Evolutionary conservation across 768 basidiomycete genomes (phyloP).

Genomic region (Leucosporidium scottii): DNA sequence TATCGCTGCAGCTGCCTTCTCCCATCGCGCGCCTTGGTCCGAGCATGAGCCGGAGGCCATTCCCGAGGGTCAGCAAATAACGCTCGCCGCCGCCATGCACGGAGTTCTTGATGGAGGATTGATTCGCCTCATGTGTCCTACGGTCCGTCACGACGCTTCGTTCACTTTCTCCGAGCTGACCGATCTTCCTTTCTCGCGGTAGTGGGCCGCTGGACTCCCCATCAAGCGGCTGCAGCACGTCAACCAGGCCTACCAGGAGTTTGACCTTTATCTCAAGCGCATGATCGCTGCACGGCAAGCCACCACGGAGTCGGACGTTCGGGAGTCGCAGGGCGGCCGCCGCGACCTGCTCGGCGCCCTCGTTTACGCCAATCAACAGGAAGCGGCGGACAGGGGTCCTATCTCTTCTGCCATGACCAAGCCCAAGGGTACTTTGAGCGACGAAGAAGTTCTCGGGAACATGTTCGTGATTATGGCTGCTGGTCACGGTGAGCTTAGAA

Average conservation of each 20-base stretch:
- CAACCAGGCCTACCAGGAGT: neutral
- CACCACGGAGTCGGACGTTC: neutral
- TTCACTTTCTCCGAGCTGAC: neutral
- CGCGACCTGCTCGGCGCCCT: neutral
- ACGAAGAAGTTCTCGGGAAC: slow-evolving; percentile 7
- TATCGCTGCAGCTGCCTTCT: neutral
- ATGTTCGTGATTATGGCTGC: neutral
- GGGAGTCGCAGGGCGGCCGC: neutral
- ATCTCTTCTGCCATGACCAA: neutral
- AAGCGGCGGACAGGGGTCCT: neutral
- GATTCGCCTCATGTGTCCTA: neutral
- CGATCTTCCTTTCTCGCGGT: neutral
- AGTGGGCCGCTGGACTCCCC: neutral
- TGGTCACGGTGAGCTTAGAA: neutral
- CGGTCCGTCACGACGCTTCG: neutral
- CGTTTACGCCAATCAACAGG: neutral
- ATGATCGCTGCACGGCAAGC: neutral
- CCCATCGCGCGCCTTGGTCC: neutral
- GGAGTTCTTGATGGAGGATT: neutral
- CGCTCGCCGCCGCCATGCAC: neutral
- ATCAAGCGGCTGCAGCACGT: neutral
- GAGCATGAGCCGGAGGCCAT: neutral
- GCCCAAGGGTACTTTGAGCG: neutral
- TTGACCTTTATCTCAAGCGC: neutral
- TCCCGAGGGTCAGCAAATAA: neutral